Evolutionary conservation across 2,329 filamentous ascomycete species (phyloP).

Genomic region (Alternaria arbusti): DNA sequence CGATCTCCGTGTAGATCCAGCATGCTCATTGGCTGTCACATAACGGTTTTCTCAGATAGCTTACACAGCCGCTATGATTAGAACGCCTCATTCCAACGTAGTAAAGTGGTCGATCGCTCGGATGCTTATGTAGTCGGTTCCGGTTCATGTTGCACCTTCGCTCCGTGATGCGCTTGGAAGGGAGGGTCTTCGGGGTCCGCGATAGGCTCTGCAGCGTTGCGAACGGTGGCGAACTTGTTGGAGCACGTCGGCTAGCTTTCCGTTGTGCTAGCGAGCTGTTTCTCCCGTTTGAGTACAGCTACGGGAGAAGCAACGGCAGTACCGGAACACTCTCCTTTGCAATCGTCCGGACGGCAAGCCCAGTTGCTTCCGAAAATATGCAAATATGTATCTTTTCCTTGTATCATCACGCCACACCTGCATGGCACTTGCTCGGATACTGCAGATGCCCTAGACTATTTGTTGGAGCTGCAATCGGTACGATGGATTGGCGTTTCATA

Average conservation of each 20-base stretch:
- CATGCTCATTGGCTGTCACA: constrained; percentile 6
- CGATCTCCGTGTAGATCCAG: constrained; percentile 7
- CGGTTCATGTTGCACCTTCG: not conserved
- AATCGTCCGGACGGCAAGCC: not conserved
- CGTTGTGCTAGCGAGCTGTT: not conserved
- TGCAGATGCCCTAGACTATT: not conserved
- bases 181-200: constrained; percentile 4
- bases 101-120: not conserved
- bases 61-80: constrained; percentile 4
- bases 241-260: not conserved
- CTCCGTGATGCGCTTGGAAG: not conserved
- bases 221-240: constrained; percentile 8
- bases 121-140: not conserved
- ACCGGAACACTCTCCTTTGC: not conserved
- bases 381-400: constrained; percentile 5
- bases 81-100: not conserved
- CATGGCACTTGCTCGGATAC: constrained; percentile 5
- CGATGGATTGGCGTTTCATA: constrained; percentile 19
- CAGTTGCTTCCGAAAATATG: not conserved
- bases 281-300: not conserved
- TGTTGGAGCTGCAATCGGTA: constrained; percentile 3
- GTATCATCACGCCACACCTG: constrained; percentile 11
- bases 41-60: not conserved
- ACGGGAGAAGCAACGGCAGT: not conserved
- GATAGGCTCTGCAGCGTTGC: not conserved